phyloP scores from a whole-genome alignment of 2,329 filamentous ascomycete species.

The Pseudophaeomoniella oleicola region DNA sequence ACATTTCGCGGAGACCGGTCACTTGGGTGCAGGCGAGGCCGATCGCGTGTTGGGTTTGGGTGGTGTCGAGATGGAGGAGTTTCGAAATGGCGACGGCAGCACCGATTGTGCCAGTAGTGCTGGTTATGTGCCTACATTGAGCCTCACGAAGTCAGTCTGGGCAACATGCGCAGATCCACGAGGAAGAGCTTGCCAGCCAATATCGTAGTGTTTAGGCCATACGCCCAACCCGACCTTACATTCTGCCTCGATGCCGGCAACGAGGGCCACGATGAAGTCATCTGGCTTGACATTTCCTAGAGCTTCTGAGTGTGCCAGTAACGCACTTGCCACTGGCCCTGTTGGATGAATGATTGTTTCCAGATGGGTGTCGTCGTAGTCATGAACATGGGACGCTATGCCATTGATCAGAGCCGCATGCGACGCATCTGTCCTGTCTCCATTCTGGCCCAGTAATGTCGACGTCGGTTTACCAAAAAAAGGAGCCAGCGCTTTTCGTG shows the following conservation, averaged over 20 bases:
- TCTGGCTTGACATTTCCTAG: constrained; percentile 19
- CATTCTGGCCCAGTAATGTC: constrained; percentile 17
- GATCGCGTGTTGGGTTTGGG: constrained; percentile 34
- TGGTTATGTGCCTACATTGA: constrained; percentile 43
- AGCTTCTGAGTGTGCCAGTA: constrained; percentile 33
- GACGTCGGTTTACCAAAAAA: constrained; percentile 24
- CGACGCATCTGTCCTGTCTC: constrained; percentile 25
- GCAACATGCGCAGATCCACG: neutral
- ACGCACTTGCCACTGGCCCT: constrained; percentile 34
- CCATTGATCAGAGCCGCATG: constrained; percentile 39
- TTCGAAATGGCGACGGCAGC: constrained; percentile 38
- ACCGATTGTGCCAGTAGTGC: constrained; percentile 36
- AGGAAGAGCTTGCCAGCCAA: constrained; percentile 29
- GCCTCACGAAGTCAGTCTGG: constrained; percentile 7
- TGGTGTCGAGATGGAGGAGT: constrained; percentile 24
- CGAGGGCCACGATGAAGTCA: constrained; percentile 36
- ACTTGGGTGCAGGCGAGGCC: constrained; percentile 40
- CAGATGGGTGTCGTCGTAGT: constrained; percentile 43
- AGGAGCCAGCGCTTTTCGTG: constrained; percentile 18
- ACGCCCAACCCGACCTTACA: constrained; percentile 39
- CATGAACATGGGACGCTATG: constrained; percentile 36
- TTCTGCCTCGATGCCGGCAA: constrained; percentile 37
- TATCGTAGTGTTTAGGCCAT: constrained; percentile 39
- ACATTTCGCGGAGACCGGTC: constrained; percentile 38
- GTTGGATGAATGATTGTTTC: constrained; percentile 42